Base-by-base conservation (phyloP, 345 rosid species). In the Cardamine resedifolia region DNA sequence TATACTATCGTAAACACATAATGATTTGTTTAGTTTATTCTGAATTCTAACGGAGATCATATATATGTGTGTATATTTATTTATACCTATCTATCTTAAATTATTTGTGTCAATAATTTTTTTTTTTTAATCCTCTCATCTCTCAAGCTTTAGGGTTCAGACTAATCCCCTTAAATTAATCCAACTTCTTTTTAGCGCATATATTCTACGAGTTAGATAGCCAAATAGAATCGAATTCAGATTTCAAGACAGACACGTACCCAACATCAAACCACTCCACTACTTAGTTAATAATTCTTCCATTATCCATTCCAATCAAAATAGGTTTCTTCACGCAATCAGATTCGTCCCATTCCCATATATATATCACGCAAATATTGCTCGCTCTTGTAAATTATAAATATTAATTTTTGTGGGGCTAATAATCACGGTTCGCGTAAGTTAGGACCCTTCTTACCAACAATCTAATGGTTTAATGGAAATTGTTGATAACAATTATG, bases 271-370 rank as follows among this genome's bases (percentile, higher is more conserved):
- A n/a, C n/a, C n/a, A n/a, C n/a, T n/a, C n/a, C n/a, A n/a, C n/a
- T n/a, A n/a, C n/a, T n/a, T n/a, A n/a, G n/a, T n/a, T n/a, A n/a
- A n/a, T n/a, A n/a, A n/a, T n/a, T n/a, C 7, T 12, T 39, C 44
- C 14, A 38, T 60, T 2, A 58, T 47, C 66, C 58, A 71, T 36
- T 60, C 16, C 26, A 26, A 23, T 18, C 21, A 56, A 65, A 8
- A 9, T 47, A 56, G 66, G 12, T 73, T 73, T 73, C 77, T 34
- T 65, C 43, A 73, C 71, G 71, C 71, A 47, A 73, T 73, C 50
- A 16, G 28, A 26, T 55, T 72, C 64, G 4, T 60, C 60, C 30
- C 12, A 18, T 6, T n/a, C n/a, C n/a, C n/a, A 24, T 36, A 20
- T 18, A 20, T 34, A 24, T 7, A n/a, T 28, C 23, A 49, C 20